These are phyloP conservation scores for Auriscalpium vulgare DNA, from an alignment of 768 basidiomycete species.

Conservation along the genomic window DNA sequence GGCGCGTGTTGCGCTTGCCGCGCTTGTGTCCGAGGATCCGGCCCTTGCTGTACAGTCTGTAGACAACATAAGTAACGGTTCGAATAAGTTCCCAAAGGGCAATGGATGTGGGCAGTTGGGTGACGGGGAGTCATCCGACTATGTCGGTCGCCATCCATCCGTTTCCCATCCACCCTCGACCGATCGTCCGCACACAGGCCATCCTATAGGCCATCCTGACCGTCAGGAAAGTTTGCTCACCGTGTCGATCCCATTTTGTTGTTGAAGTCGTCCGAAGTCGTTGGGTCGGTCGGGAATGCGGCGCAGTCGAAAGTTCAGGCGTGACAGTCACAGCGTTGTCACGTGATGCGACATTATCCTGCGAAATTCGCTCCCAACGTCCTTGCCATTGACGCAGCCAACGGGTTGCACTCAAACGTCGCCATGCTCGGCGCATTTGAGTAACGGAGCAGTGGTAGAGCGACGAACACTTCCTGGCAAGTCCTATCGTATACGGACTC, in stretches of 20 bases:
- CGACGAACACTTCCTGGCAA: conserved; percentile 17
- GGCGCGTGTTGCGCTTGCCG: conserved; percentile 92
- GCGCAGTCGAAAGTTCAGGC: conserved; percentile 5
- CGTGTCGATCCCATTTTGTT: conserved; percentile 76
- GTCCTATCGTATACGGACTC: conserved; percentile 3
- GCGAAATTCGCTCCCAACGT: neutral
- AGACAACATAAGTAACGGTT: conserved; percentile 10
- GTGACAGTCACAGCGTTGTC: conserved; percentile 7
- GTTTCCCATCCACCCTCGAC: conserved; percentile 18
- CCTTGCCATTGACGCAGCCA: conserved; percentile 35
- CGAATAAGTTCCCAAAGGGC: neutral
- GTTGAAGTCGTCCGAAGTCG: conserved; percentile 19
- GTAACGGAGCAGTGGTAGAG: conserved; percentile 63
- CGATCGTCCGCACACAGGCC: conserved; percentile 13
- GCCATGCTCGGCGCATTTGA: conserved; percentile 30
- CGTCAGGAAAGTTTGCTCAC: conserved; percentile 34
- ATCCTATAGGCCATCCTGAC: neutral
- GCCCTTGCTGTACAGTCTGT: conserved; percentile 91
- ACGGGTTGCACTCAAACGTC: conserved; percentile 40
- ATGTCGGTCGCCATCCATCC: conserved; percentile 38
- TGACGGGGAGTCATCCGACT: conserved; percentile 11
- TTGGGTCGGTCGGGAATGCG: neutral
- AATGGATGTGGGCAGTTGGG: neutral
- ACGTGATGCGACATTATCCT: neutral
- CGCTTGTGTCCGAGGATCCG: conserved; percentile 98